Base-by-base conservation (phyloP, 371 early-diverging fungal species). In the Mortierella polycephala region DNA sequence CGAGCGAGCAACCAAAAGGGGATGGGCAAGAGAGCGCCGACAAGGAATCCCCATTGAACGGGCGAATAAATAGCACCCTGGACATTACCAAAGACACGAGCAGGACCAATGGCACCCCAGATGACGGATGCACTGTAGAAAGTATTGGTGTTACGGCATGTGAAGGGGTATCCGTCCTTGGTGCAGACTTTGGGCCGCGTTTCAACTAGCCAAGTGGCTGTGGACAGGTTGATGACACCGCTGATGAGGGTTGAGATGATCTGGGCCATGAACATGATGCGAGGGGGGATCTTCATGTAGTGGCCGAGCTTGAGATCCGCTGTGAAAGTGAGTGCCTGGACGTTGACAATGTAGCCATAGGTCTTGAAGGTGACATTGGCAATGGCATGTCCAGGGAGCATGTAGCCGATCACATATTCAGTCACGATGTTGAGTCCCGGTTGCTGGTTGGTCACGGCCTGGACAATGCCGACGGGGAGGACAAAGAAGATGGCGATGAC, bases 41-140 rank as follows among this genome's bases (percentile, higher is more conserved):
- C 77, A 12, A 86, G 40, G 67, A 86, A 85, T 6, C 84, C 83
- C 86, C 85, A 86, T 30, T 84, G 73, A 37, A 86, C 69, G 7
- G 70, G n/a, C 14, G 67, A 57, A 60, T 70, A 75, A 14, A 75
- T 13, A 30, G 75, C 87, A 9, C 63, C 63, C 40, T 75, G 70
- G 12, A 64, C 75, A 40, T 62, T 50, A 45, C 90, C 93, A 71
- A 93, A 93, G 88, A 92, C 88, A 51, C 83, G 87, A 5, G 74
- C 73, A 12, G 94, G 94, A 46, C 91, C 91, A 49, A 94, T 89
- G n/a, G 89, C 84, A 56, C 93, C 93, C 93, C 93, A 93, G 49
- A 93, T 90, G 23, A 93, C 69, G 14, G 90, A 91, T n/a, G 92
- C 91, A 45, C 89, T 88, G 74, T 84, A 88, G 55, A 89, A 91